These are phyloP conservation scores for Termitomyces sp. DNA, from an alignment of 768 basidiomycete genomes.

Conservation along the genomic window DNA sequence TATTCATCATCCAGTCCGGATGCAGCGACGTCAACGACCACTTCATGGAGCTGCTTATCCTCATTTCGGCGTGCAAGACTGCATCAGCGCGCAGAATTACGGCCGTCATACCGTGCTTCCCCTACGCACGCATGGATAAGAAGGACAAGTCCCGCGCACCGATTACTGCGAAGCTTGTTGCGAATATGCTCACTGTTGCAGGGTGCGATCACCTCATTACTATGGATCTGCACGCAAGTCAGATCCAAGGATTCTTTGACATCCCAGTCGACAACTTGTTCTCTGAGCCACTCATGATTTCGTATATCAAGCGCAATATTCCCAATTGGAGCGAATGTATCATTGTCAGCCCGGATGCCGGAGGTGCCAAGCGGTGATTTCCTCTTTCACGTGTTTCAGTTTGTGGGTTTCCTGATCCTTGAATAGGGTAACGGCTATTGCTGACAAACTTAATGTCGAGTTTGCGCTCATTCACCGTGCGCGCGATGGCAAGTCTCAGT, in stretches of 20 bases:
- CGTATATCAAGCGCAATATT: conserved; percentile 87
- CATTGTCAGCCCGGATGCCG: conserved; percentile 96
- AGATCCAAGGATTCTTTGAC: conserved; percentile 99
- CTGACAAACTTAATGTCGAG: conserved; percentile 92
- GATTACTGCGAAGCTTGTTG: conserved; percentile 97
- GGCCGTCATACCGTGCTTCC: conserved; percentile 97
- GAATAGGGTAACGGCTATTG: conserved; percentile 80
- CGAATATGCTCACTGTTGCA: conserved; percentile 96
- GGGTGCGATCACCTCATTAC: conserved; percentile 99
- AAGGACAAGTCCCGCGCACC: conserved; percentile 96
- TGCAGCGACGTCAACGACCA: conserved; percentile 91
- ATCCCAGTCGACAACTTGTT: conserved; percentile 98
- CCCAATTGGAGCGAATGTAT: conserved; percentile 84
- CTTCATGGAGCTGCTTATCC: conserved; percentile 97
- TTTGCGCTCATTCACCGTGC: conserved; percentile 96
- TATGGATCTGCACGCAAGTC: conserved; percentile 97
- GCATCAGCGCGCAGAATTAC: conserved; percentile 94
- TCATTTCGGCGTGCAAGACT: conserved; percentile 97
- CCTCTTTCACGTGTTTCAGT: conserved; percentile 9
- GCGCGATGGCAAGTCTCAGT: conserved; percentile 64
- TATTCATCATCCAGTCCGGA: conserved; percentile 96
- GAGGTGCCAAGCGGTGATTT: conserved; percentile 94
- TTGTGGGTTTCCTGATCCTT: conserved; percentile 5
- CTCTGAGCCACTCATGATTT: conserved; percentile 92
- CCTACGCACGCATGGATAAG: conserved; percentile 96